Evolutionary conservation across 2,329 filamentous ascomycete species (phyloP).

Genomic region (Pleoardoris graminearum): DNA sequence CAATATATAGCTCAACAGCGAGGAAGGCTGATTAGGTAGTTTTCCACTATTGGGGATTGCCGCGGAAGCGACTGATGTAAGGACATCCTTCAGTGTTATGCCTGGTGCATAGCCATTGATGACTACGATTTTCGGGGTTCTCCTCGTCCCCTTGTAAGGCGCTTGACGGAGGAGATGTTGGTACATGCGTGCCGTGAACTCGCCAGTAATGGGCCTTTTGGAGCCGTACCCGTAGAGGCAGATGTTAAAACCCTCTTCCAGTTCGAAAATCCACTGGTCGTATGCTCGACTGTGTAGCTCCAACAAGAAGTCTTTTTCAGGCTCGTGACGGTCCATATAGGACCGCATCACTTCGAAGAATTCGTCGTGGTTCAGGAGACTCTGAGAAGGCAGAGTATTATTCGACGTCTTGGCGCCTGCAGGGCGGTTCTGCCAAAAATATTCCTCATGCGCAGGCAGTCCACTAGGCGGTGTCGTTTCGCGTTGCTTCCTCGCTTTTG

Average conservation of each 20-base stretch:
- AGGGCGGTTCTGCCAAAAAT: conserved; percentile 89
- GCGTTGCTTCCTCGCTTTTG: conserved; percentile 62
- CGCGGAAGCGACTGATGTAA: conserved; percentile 69
- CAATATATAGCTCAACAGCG: conserved; percentile 70
- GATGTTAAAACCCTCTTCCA: conserved; percentile 82
- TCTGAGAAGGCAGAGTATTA: conserved; percentile 75
- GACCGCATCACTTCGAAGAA: conserved; percentile 74
- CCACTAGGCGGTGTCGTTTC: conserved; percentile 80
- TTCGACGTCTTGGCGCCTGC: conserved; percentile 82
- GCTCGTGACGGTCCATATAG: conserved; percentile 68
- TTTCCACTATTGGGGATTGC: conserved; percentile 57
- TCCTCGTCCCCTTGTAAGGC: conserved; percentile 35
- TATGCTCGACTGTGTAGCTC: conserved; percentile 80
- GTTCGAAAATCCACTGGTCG: conserved; percentile 89
- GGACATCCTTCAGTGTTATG: conserved; percentile 68
- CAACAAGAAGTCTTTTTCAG: conserved; percentile 72
- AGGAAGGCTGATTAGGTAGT: conserved; percentile 65
- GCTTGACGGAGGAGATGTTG: conserved; percentile 40
- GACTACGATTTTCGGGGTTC: conserved; percentile 69
- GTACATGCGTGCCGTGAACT: conserved; percentile 74
- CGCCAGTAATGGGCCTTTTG: conserved; percentile 73
- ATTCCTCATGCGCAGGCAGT: conserved; percentile 84
- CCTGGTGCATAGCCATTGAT: conserved; percentile 81
- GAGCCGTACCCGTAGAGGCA: conserved; percentile 93
- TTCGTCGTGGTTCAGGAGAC: conserved; percentile 85